These are phyloP conservation scores for Bruguiera sexangula DNA, from an alignment of 345 rosid genomes.

Conservation along the genomic window DNA sequence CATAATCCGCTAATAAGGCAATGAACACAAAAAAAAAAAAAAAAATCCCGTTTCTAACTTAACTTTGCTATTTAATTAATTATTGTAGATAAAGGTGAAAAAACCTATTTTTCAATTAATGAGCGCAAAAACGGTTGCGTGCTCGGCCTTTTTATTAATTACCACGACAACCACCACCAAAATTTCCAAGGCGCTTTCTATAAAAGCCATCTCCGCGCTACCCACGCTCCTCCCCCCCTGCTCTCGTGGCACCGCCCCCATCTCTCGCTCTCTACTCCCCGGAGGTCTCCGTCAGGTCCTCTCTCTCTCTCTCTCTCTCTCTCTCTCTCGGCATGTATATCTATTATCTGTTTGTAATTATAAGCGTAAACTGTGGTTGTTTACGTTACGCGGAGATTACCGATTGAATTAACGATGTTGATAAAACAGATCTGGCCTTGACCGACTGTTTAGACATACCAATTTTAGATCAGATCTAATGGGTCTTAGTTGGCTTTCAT, in stretches of 20 bases:
- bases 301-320: conserved; percentile 7
- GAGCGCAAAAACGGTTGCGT: too few relatives aligned
- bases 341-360: not conserved
- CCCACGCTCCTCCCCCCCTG: rapidly evolving
- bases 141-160: too few relatives aligned
- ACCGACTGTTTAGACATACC: not conserved
- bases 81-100: too few relatives aligned
- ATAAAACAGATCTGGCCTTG: not conserved
- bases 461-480: conserved; percentile 29
- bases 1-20: too few relatives aligned
- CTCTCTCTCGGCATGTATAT: not conserved
- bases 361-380: not conserved
- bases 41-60: too few relatives aligned
- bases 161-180: not conserved
- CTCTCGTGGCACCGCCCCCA: conserved; percentile 22
- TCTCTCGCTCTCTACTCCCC: conserved; percentile 9
- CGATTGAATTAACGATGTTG: not conserved
- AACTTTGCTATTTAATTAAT: too few relatives aligned
- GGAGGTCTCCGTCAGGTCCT: conserved; percentile 33
- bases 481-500: conserved; percentile 6
- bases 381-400: not conserved
- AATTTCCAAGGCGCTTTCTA: conserved; percentile 2
- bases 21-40: too few relatives aligned
- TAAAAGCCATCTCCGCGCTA: not conserved
- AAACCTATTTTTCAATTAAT: too few relatives aligned